Conservation (phyloP, 495 filamentous ascomycete species). For the Polyplosphaeria fusca region DNA sequence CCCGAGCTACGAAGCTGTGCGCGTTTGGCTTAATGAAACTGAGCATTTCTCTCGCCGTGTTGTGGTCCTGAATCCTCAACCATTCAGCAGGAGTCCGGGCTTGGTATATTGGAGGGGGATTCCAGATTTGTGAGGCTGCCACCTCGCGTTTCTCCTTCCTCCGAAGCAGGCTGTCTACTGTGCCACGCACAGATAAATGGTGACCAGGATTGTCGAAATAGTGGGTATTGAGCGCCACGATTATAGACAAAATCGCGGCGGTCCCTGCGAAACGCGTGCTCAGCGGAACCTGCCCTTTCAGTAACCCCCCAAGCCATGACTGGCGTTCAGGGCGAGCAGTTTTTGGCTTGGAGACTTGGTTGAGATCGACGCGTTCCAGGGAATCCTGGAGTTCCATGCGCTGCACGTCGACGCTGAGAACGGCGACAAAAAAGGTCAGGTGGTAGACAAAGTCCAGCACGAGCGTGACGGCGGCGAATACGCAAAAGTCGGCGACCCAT, state of each 20-base stretch:
- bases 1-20: slow-evolving; percentile 62
- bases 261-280: slow-evolving; percentile 61
- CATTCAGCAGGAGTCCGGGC: slow-evolving; percentile 66
- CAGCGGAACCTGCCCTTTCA: slow-evolving; percentile 50
- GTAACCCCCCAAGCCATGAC: slow-evolving; percentile 50
- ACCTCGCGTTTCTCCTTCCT: neutral
- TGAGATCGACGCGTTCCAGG: slow-evolving; percentile 43
- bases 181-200: slow-evolving; percentile 38
- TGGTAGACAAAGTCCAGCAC: slow-evolving; percentile 68
- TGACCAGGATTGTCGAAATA: slow-evolving; percentile 59
- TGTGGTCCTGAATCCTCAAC: slow-evolving; percentile 69
- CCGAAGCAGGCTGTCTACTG: slow-evolving; percentile 29
- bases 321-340: slow-evolving; percentile 39
- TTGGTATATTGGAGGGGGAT: slow-evolving; percentile 56
- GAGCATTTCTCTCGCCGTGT: slow-evolving; percentile 69
- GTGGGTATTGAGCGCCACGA: slow-evolving; percentile 62
- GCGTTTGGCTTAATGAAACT: slow-evolving; percentile 62
- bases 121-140: neutral
- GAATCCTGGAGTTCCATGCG: slow-evolving; percentile 62
- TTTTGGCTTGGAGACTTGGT: slow-evolving; percentile 12
- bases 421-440: slow-evolving; percentile 68
- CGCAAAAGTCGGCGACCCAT: slow-evolving; percentile 65
- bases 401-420: slow-evolving; percentile 70
- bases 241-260: slow-evolving; percentile 58
- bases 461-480: slow-evolving; percentile 64